Evolutionary conservation across 352 stramenopile genomes (phyloP).

Genomic region (Phytophthora ramorum): DNA sequence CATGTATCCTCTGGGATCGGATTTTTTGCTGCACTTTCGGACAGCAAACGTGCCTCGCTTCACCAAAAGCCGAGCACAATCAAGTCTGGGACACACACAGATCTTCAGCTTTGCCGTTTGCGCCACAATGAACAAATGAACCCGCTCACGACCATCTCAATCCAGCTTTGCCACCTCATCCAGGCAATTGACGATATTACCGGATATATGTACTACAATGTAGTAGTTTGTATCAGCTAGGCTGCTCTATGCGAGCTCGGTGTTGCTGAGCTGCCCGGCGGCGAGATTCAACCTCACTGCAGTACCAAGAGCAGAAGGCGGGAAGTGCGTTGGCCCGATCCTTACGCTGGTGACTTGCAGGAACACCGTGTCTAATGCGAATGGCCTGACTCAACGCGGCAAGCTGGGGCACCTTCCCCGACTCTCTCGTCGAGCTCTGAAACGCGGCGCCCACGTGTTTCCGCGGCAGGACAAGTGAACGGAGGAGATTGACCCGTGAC

Average conservation of each 20-base stretch:
- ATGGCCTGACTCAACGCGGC: slow-evolving; percentile 18
- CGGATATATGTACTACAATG: not conserved
- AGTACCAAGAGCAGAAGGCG: too few relatives aligned
- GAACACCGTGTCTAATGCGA: not conserved
- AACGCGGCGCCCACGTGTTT: slow-evolving; percentile 20
- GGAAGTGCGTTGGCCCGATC: not conserved
- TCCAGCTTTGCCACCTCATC: not conserved
- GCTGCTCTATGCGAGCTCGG: slow-evolving; percentile 14
- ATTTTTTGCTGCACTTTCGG: slow-evolving; percentile 4
- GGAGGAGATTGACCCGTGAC: slow-evolving; percentile 7
- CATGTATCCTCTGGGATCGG: slow-evolving; percentile 4
- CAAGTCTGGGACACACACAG: not conserved
- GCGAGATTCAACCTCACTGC: not conserved
- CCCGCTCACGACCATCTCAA: slow-evolving; percentile 3
- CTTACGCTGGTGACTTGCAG: not conserved
- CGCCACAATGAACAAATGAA: not conserved
- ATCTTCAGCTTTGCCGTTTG: slow-evolving; percentile 5
- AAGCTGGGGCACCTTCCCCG: slow-evolving; percentile 12
- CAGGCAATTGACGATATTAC: not conserved
- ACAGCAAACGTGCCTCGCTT: slow-evolving; percentile 2
- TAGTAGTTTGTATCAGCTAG: not conserved
- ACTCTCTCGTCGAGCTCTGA: slow-evolving; percentile 11
- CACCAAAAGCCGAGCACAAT: not conserved
- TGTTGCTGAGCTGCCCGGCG: not conserved
- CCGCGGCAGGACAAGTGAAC: slow-evolving; percentile 8